phyloP scores from a whole-genome alignment of 345 rosid genomes.

The Gossypium turneri region DNA sequence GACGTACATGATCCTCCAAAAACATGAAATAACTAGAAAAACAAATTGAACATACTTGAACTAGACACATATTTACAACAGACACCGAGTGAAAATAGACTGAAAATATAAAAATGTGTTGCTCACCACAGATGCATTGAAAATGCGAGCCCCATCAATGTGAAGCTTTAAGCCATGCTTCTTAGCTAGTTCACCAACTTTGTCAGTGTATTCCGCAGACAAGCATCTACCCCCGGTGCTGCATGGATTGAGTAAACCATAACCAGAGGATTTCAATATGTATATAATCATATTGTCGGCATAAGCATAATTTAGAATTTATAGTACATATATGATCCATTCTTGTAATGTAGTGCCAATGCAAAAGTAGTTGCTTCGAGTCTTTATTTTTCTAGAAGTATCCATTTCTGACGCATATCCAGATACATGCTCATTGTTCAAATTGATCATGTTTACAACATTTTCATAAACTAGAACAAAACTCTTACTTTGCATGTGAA shows the following conservation, averaged over 20 bases:
- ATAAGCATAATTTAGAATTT: not conserved
- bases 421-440: not conserved
- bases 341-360: not conserved
- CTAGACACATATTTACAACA: not conserved
- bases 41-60: not conserved
- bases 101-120: not conserved
- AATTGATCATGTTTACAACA: not conserved
- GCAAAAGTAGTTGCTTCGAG: too few species aligned
- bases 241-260: conserved; percentile 21
- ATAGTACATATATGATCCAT: not conserved
- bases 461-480: not conserved
- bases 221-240: conserved; percentile 88
- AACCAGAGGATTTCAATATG: not conserved
- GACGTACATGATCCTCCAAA: not conserved
- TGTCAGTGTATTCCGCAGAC: conserved; percentile 62
- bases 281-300: not conserved
- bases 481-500: conserved; percentile 82
- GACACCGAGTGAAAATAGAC: not conserved
- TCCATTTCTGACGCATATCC: not conserved
- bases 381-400: too few species aligned
- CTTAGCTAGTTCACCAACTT: conserved; percentile 78
- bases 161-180: conserved; percentile 87
- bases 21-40: not conserved
- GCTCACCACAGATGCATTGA: conserved; percentile 89
- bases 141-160: conserved; percentile 93